Evolutionary conservation across 352 stramenopile species (phyloP), one percentile per base, ranked within the genome.

Genomic region (Phytopythium kandeliae): DNA sequence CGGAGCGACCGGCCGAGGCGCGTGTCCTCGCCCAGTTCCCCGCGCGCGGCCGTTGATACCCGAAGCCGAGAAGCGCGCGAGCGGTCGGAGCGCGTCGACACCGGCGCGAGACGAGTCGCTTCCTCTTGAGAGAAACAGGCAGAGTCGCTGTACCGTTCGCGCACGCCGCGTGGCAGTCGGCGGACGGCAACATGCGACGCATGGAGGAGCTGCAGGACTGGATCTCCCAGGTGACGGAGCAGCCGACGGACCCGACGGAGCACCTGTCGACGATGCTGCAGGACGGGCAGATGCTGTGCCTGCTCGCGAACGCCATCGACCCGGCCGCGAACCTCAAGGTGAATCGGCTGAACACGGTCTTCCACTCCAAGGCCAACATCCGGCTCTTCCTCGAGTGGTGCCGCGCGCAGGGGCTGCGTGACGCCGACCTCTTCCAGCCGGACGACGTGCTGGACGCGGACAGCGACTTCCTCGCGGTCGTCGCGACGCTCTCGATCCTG

Each of bases 281-380:
- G 55, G 77, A 95, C 58, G 85, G 85, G 19, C 85, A 95, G 59
- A 69, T 93, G 44, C 74, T 95, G 35, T 95, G 85, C 65, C 64
- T 87, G 35, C 69, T 95, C 33, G 85, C 83, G 21, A 95, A 95
- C 57, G 71, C 78, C 33, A 69, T 95, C 54, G 84, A 95, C 57
- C 73, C 82, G 25, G 45, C 19, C 26, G 82, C 84, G 21, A 80
- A 78, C 48, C 63, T 93, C 58, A 90, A 88, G 54, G 66, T 92
- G 51, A 95, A 93, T 65, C 89, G 88, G 54, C 78, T 95, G 54
- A 92, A 86, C 62, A 95, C 85, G 36, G 78, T 89, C 36, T 95
- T 93, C 67, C 85, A 95, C 60, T 84, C 80, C 30, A 91, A 91
- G 54, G 71, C 77, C 58, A 95, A 95, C 63, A 81, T 90, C 40